phyloP scores from a whole-genome alignment of 768 basidiomycete genomes.

The Myochromella boudieri region DNA sequence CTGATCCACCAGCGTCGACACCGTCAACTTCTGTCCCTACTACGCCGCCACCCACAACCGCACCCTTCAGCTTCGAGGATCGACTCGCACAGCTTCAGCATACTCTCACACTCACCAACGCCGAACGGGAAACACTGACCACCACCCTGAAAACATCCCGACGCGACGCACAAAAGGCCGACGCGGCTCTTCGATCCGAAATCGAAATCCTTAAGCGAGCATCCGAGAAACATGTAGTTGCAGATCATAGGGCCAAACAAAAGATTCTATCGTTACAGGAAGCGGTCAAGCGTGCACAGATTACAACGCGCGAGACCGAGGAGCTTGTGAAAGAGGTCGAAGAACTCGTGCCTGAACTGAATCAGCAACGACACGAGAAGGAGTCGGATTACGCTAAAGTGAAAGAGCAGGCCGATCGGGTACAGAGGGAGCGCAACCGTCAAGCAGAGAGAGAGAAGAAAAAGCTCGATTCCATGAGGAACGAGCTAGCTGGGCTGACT shows the following conservation, averaged over 20 bases:
- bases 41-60: slow-evolving; percentile 32
- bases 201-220: slow-evolving; percentile 83
- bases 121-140: slow-evolving; percentile 69
- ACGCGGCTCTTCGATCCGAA: slow-evolving; percentile 78
- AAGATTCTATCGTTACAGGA: slow-evolving; percentile 88
- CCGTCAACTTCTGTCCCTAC: slow-evolving; percentile 40
- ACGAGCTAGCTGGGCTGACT: slow-evolving; percentile 54
- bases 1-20: slow-evolving; percentile 34
- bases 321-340: slow-evolving; percentile 48
- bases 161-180: slow-evolving; percentile 80
- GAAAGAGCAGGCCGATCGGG: slow-evolving; percentile 48
- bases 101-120: slow-evolving; percentile 57
- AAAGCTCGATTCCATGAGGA: slow-evolving; percentile 52
- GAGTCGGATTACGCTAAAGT: slow-evolving; percentile 43
- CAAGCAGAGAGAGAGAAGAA: slow-evolving; percentile 48
- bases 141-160: slow-evolving; percentile 74
- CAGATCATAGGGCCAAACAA: slow-evolving; percentile 81
- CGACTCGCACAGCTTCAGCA: slow-evolving; percentile 64
- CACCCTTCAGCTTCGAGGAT: slow-evolving; percentile 62
- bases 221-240: slow-evolving; percentile 72
- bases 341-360: slow-evolving; percentile 39
- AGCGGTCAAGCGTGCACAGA: slow-evolving; percentile 76
- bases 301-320: slow-evolving; percentile 48
- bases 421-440: slow-evolving; percentile 43
- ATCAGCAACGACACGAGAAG: slow-evolving; percentile 34